Percentiles rank a stretch among this genome's conserved stretches.
These are phyloP conservation scores for Solanum megistacrolobum DNA, from an alignment of 257 asterid species.

Conservation along the genomic window DNA sequence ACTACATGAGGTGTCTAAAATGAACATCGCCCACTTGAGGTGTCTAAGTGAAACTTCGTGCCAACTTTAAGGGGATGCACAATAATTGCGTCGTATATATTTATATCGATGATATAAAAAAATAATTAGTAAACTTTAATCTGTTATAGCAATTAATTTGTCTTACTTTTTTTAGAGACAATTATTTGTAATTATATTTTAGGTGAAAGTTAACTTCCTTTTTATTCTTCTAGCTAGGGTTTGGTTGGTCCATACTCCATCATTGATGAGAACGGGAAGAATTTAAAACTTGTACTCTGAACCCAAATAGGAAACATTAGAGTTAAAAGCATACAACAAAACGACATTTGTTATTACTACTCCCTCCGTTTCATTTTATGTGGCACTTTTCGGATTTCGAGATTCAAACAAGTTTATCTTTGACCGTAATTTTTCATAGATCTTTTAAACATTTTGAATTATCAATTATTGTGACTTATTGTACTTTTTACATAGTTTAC, in stretches of 20 bases:
- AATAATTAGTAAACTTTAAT: neutral
- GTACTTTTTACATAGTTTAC: too few relatives aligned
- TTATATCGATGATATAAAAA: neutral
- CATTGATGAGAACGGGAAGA: neutral
- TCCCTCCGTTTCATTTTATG: too few relatives aligned
- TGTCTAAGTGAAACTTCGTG: too few relatives aligned
- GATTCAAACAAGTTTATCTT: too few relatives aligned
- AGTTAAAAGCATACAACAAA: neutral
- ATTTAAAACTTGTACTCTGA: neutral
- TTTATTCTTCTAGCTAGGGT: neutral
- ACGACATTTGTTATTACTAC: neutral
- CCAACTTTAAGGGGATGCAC: neutral
- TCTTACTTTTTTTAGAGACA: neutral
- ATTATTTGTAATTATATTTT: neutral
- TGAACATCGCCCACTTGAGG: too few relatives aligned
- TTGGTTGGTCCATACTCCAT: neutral
- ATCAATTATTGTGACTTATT: too few relatives aligned
- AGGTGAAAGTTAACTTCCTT: neutral
- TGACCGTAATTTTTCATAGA: too few relatives aligned
- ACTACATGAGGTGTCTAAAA: too few relatives aligned
- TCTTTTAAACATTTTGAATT: too few relatives aligned
- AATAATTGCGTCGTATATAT: neutral
- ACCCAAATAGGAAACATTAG: neutral
- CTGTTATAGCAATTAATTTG: neutral
- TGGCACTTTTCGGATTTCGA: too few relatives aligned